Percentiles rank a stretch among this genome's conserved stretches.
phyloP scores from a whole-genome alignment of 129 eudicot species.

The sunflower (Helianthus annuus) region DNA sequence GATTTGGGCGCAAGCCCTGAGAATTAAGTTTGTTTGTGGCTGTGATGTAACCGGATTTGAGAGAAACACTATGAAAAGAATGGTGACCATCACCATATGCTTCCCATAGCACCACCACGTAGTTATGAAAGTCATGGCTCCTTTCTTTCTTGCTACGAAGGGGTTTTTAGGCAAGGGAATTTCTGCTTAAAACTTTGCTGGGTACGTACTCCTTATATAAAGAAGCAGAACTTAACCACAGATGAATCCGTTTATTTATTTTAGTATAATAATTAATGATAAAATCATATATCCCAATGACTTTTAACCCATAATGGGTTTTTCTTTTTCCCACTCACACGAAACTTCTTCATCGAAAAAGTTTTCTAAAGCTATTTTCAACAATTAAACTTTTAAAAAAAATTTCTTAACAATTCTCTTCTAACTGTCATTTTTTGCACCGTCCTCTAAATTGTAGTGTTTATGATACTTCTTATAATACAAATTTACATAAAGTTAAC shows the following conservation, averaged over 20 bases:
- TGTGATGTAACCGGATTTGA: conserved; percentile 38
- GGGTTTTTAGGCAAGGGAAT: conserved; percentile 14
- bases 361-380: too few species aligned
- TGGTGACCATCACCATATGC: conserved; percentile 27
- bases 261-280: too few species aligned
- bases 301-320: too few species aligned
- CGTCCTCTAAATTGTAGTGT: too few species aligned
- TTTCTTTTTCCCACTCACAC: too few species aligned
- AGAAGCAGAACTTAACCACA: conserved; percentile 18
- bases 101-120: neutral
- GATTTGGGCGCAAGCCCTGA: conserved; percentile 54
- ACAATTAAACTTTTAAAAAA: too few species aligned
- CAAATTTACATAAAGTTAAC: too few species aligned
- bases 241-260: neutral
- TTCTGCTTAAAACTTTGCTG: conserved; percentile 14
- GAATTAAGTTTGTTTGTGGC: conserved; percentile 54
- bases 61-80: conserved; percentile 12
- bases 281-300: too few species aligned
- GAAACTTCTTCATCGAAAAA: too few species aligned
- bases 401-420: too few species aligned
- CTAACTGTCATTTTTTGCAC: too few species aligned
- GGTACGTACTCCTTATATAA: conserved; percentile 13
- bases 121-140: conserved; percentile 13
- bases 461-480: too few species aligned
- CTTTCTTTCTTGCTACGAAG: conserved; percentile 5